Conservation (phyloP, 352 stramenopile genomes). For the Phytophthora macrochlamydospora region DNA sequence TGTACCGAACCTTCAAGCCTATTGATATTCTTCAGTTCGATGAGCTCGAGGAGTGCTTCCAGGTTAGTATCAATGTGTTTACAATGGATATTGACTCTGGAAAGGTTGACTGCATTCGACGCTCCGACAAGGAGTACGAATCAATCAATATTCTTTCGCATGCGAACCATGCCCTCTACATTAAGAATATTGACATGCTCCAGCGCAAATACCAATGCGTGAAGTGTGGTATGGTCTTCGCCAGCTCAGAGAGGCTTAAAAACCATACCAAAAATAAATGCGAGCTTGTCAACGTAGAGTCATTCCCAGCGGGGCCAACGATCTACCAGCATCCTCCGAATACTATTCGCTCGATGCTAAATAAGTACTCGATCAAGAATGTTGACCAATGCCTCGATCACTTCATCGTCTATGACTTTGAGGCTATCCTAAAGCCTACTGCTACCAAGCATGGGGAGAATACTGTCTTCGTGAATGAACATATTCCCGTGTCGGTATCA, state of each 20-base stretch:
- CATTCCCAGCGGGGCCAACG: constrained; percentile 14
- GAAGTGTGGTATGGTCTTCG: constrained; percentile 20
- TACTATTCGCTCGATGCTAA: constrained; percentile 2
- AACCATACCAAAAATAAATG: constrained; percentile 32
- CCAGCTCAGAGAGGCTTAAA: constrained; percentile 9
- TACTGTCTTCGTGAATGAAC: constrained; percentile 14
- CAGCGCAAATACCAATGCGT: constrained; percentile 16
- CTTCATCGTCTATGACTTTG: constrained; percentile 26
- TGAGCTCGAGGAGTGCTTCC: constrained; percentile 16
- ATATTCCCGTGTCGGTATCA: constrained; percentile 10
- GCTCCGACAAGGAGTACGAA: not conserved
- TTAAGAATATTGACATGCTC: constrained; percentile 19
- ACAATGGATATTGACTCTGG: not conserved
- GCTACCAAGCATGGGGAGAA: not conserved
- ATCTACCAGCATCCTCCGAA: constrained; percentile 1
- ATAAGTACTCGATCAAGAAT: constrained; percentile 10
- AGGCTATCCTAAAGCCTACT: constrained; percentile 2
- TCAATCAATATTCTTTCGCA: constrained; percentile 14
- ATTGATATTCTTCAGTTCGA: constrained; percentile 22
- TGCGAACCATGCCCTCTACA: constrained; percentile 32
- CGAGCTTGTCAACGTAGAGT: constrained; percentile 21
- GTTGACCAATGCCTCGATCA: constrained; percentile 23
- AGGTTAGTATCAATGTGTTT: constrained; percentile 15
- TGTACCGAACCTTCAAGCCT: constrained; percentile 12
- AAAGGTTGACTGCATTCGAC: constrained; percentile 5